These are phyloP conservation scores for Oryza coarctata DNA, from an alignment of 176 grass and related monocot genomes.

Conservation along the genomic window DNA sequence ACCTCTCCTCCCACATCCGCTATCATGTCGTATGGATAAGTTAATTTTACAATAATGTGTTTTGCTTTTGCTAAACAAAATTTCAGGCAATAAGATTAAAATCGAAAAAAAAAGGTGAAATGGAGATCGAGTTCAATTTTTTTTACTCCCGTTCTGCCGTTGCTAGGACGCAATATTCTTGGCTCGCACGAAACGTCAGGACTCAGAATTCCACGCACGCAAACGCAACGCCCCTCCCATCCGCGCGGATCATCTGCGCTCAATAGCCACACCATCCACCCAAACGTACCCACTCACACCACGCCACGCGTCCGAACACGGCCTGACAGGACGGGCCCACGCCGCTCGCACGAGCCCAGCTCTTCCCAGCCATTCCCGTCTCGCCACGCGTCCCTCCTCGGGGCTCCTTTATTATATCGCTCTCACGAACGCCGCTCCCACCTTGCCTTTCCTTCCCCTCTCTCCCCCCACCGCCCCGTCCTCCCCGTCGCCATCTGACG, in stretches of 20 bases:
- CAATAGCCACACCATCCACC: rapidly evolving
- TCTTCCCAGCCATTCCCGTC: not conserved
- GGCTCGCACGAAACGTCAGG: constrained; percentile 31
- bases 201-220: constrained; percentile 23
- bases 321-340: not conserved
- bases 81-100: too few relatives aligned
- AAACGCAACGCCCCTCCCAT: not conserved
- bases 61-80: too few relatives aligned
- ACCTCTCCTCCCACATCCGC: too few relatives aligned
- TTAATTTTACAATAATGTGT: too few relatives aligned
- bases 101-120: too few relatives aligned
- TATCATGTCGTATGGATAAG: too few relatives aligned
- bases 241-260: constrained; percentile 2
- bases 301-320: not conserved
- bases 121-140: too few relatives aligned
- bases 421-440: constrained; percentile 3
- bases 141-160: not conserved
- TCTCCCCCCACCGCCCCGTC: not conserved
- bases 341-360: not conserved
- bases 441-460: not conserved
- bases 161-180: constrained; percentile 2
- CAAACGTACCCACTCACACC: rapidly evolving
- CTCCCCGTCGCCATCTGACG: constrained; percentile 14
- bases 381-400: constrained; percentile 17
- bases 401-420: constrained; percentile 29